A percentile compares a stretch with the other conserved stretches of the same genome.
phyloP scores from a whole-genome alignment of 495 filamentous ascomycete genomes.

The Daldinia caldariorum region DNA sequence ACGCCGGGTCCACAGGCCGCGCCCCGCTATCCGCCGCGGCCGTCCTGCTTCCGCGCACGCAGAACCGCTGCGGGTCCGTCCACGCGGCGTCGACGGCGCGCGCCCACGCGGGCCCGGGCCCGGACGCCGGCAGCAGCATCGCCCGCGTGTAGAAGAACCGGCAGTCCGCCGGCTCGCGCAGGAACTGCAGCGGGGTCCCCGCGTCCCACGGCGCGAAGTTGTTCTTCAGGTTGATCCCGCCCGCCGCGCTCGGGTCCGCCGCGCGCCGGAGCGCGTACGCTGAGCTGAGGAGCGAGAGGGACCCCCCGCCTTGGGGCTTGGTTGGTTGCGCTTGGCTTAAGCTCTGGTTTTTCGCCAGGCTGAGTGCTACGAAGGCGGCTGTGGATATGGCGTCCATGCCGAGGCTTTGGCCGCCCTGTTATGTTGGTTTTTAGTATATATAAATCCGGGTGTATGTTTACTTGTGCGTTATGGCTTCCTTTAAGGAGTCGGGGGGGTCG shows the following conservation, averaged over 20 bases:
- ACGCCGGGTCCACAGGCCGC: conserved; percentile 22
- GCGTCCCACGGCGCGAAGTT: conserved; percentile 46
- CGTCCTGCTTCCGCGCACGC: conserved; percentile 24
- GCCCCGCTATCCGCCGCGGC: conserved; percentile 13
- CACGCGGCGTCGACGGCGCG: conserved; percentile 72
- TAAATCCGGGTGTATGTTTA: too few species aligned
- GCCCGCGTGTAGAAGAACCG: conserved; percentile 62
- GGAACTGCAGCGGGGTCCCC: conserved; percentile 61
- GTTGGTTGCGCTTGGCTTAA: not conserved
- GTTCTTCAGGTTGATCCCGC: conserved; percentile 51
- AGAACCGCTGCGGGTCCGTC: conserved; percentile 71
- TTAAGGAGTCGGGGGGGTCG: too few species aligned
- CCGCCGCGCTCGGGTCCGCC: conserved; percentile 10
- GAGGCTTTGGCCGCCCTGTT: conserved; percentile 50
- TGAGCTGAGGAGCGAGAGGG: conserved; percentile 28
- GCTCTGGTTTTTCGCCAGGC: conserved; percentile 23
- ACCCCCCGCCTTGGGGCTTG: conserved; percentile 41
- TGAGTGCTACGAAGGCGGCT: conserved; percentile 24
- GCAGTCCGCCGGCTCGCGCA: conserved; percentile 63
- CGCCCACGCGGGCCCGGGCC: conserved; percentile 57
- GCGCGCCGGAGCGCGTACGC: conserved; percentile 27
- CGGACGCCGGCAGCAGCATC: conserved; percentile 45
- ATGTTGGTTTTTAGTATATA: not conserved
- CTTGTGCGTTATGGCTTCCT: too few species aligned
- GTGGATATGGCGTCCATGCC: conserved; percentile 29